phyloP scores from a whole-genome alignment of 2,329 filamentous ascomycete species.

The Arthrobotrys sinensis region DNA sequence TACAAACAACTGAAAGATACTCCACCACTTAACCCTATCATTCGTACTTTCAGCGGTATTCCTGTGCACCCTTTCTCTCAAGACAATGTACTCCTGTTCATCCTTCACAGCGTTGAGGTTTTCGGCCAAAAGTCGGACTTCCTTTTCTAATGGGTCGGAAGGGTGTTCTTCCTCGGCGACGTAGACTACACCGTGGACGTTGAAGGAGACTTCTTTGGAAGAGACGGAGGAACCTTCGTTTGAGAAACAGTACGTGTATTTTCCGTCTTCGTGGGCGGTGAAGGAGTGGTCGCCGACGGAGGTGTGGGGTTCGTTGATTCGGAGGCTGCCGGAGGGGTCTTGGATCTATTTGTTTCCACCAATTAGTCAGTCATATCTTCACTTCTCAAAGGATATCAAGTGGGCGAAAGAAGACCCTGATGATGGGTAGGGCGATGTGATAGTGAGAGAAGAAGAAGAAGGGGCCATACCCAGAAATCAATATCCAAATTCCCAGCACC shows the following conservation, averaged over 20 bases:
- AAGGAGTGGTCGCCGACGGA: constrained; percentile 96
- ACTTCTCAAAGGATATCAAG: neutral
- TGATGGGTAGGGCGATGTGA: too few species aligned
- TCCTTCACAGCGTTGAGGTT: constrained; percentile 94
- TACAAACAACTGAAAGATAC: constrained; percentile 92
- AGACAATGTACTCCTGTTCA: constrained; percentile 96
- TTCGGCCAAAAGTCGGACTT: constrained; percentile 88
- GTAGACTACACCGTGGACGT: constrained; percentile 98
- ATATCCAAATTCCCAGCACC: constrained; percentile 94
- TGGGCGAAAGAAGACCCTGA: too few species aligned
- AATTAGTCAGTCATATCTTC: neutral
- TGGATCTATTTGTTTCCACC: constrained; percentile 76
- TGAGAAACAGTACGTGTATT: constrained; percentile 97
- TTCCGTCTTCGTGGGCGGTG: constrained; percentile 85
- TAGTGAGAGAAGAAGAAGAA: too few species aligned
- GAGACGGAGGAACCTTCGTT: constrained; percentile 98
- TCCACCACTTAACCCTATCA: constrained; percentile 98
- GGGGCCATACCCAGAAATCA: constrained; percentile 91
- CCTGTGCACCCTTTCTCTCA: constrained; percentile 94
- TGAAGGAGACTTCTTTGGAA: constrained; percentile 98
- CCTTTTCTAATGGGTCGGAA: constrained; percentile 88
- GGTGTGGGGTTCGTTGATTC: constrained; percentile 83
- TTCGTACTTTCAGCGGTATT: constrained; percentile 99
- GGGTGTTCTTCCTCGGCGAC: constrained; percentile 88
- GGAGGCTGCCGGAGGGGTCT: constrained; percentile 81